A percentile compares a stretch with the other conserved stretches of the same genome.
Evolutionary conservation across 148 eudicot genomes (phyloP).

Genomic region (Simmondsia chinensis): DNA sequence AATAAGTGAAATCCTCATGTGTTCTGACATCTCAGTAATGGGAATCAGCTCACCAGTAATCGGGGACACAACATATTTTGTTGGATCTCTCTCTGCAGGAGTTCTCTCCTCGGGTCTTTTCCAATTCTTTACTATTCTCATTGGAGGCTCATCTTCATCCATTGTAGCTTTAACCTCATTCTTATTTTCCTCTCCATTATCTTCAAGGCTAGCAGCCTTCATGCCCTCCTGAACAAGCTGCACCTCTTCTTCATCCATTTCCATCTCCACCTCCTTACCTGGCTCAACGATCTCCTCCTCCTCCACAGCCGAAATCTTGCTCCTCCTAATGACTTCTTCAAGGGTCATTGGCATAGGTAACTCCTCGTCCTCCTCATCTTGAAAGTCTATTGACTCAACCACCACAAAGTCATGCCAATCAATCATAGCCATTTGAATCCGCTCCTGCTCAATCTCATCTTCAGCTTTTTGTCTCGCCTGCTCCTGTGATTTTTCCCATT

Average conservation of each 20-base stretch:
- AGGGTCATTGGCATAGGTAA: slow-evolving; percentile 81
- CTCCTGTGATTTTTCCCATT: slow-evolving; percentile 80
- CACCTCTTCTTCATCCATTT: slow-evolving; percentile 85
- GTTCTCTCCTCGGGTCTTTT: slow-evolving; percentile 79
- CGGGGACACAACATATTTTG: slow-evolving; percentile 67
- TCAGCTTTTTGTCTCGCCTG: slow-evolving; percentile 84
- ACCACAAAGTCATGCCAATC: slow-evolving; percentile 91
- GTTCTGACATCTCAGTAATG: slow-evolving; percentile 76
- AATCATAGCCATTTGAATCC: slow-evolving; percentile 74
- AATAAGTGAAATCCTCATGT: slow-evolving; percentile 77
- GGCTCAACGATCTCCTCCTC: slow-evolving; percentile 62
- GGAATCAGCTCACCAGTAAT: slow-evolving; percentile 66
- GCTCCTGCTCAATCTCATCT: slow-evolving; percentile 72
- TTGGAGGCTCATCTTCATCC: slow-evolving; percentile 65
- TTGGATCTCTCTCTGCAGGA: slow-evolving; percentile 58
- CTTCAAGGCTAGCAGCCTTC: slow-evolving; percentile 64
- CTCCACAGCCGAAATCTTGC: slow-evolving; percentile 50
- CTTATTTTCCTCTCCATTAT: slow-evolving; percentile 36
- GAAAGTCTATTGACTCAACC: slow-evolving; percentile 66
- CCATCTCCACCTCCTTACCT: slow-evolving; percentile 79
- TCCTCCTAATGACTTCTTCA: slow-evolving; percentile 79
- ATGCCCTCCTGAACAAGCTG: slow-evolving; percentile 82
- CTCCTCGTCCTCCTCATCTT: slow-evolving; percentile 72
- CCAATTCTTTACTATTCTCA: slow-evolving; percentile 80
- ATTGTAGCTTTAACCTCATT: slow-evolving; percentile 21